phyloP scores from a whole-genome alignment of 345 rosid species.

The Eucalyptus pauciflora region DNA sequence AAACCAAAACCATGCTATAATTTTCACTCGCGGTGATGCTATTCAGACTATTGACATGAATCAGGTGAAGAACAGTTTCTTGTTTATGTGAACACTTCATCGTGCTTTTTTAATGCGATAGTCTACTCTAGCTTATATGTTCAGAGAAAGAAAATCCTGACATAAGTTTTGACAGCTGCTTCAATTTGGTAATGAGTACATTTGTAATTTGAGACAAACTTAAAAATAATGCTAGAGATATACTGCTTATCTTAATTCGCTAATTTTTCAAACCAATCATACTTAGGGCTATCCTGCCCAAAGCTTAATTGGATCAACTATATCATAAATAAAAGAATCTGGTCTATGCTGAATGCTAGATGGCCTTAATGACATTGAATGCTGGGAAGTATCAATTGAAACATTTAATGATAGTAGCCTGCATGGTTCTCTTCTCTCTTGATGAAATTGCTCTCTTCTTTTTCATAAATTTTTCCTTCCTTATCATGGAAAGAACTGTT shows the following conservation, averaged over 20 bases:
- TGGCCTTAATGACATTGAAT: not conserved
- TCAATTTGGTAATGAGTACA: not conserved
- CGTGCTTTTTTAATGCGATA: not conserved
- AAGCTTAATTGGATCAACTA: not conserved
- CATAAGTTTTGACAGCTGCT: not conserved
- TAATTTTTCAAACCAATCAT: not conserved
- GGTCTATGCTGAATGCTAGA: not conserved
- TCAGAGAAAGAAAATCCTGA: not conserved
- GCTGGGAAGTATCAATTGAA: not conserved
- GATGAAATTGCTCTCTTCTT: not conserved
- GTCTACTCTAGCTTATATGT: not conserved
- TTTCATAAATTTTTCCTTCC: not conserved
- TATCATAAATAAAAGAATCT: not conserved
- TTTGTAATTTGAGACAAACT: not conserved
- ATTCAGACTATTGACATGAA: slow-evolving; percentile 99
- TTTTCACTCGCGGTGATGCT: slow-evolving; percentile 97
- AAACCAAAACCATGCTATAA: slow-evolving; percentile 92
- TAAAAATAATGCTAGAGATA: not conserved
- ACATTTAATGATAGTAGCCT: not conserved
- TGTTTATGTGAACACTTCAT: not conserved
- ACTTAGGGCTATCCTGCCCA: not conserved
- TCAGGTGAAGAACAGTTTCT: slow-evolving; percentile 42
- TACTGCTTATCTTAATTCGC: not conserved
- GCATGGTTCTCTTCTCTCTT: not conserved
- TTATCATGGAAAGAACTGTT: not conserved